These are phyloP conservation scores for Pseudomicrostroma phylloplanum DNA, from an alignment of 1,284 basidiomycete genomes.

Conservation along the genomic window DNA sequence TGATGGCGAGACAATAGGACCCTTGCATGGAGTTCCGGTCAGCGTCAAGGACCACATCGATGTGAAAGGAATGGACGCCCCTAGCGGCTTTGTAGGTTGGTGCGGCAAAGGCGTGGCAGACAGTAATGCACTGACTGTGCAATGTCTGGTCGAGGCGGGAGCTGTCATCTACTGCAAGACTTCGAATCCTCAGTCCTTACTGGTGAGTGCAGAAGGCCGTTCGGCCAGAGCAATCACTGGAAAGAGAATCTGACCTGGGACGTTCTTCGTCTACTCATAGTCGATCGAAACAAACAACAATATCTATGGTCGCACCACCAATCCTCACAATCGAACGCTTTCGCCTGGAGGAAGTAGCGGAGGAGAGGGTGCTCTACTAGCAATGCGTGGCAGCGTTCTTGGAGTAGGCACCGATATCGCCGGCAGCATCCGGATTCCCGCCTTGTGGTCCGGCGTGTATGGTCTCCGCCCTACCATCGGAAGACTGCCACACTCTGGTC, in stretches of 20 bases:
- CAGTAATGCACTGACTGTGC: constrained; percentile 52
- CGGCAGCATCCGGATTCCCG: constrained; percentile 10
- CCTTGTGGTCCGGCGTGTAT: constrained; percentile 20
- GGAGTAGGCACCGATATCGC: constrained; percentile 13
- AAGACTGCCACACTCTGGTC: constrained; percentile 23
- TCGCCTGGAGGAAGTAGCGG: constrained; percentile 8
- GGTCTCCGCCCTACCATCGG: constrained; percentile 29
- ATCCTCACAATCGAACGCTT: constrained; percentile 57
- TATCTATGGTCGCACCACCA: constrained; percentile 64
- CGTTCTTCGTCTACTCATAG: background rate
- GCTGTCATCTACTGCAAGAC: constrained; percentile 65
- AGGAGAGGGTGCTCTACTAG: constrained; percentile 11
- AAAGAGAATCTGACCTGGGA: constrained; percentile 48
- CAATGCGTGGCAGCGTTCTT: constrained; percentile 8
- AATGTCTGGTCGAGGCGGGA: constrained; percentile 57
- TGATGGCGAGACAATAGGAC: constrained; percentile 58
- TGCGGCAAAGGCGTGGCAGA: constrained; percentile 59
- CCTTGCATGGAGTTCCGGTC: constrained; percentile 62
- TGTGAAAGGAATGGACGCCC: constrained; percentile 58
- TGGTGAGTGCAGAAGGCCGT: constrained; percentile 6
- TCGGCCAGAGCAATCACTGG: no score
- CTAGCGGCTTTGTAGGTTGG: constrained; percentile 63
- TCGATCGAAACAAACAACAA: constrained; percentile 53
- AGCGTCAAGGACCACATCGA: constrained; percentile 61
- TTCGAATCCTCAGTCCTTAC: constrained; percentile 2